Conservation (phyloP, 2,329 filamentous ascomycete genomes). For the Cladosporium sp. region DNA sequence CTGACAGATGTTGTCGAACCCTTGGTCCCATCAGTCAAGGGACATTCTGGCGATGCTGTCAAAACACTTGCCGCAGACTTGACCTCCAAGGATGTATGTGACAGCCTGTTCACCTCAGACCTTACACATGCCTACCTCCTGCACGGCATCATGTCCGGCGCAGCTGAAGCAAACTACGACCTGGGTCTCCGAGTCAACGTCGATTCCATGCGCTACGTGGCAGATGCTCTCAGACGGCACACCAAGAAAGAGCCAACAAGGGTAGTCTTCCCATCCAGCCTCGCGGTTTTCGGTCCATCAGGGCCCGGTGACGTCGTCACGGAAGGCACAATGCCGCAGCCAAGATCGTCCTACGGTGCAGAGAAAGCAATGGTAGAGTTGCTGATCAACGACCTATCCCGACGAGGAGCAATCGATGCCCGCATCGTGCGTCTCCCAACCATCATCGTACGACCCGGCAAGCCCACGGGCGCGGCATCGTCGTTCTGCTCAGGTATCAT, state of each 20-base stretch:
- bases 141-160: slow-evolving; percentile 46
- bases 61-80: background rate
- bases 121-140: slow-evolving; percentile 44
- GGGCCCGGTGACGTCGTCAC: slow-evolving; percentile 36
- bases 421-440: slow-evolving; percentile 39
- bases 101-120: slow-evolving; percentile 17
- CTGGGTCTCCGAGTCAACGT: slow-evolving; percentile 42
- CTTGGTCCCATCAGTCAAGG: slow-evolving; percentile 22
- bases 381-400: slow-evolving; percentile 42
- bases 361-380: slow-evolving; percentile 34
- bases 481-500: slow-evolving; percentile 46
- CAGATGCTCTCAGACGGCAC: slow-evolving; percentile 33
- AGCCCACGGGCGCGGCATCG: slow-evolving; percentile 43
- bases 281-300: slow-evolving; percentile 42
- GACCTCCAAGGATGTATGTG: background rate
- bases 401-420: slow-evolving; percentile 40
- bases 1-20: slow-evolving; percentile 19
- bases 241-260: slow-evolving; percentile 22
- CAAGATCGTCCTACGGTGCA: slow-evolving; percentile 39
- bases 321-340: slow-evolving; percentile 39
- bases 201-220: slow-evolving; percentile 39
- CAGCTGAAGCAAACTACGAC: slow-evolving; percentile 43
- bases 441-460: slow-evolving; percentile 42
- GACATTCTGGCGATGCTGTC: background rate
- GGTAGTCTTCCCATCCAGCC: slow-evolving; percentile 34